Conservation (phyloP, 2,329 filamentous ascomycete species). For the Trichocomaceae sp. region DNA sequence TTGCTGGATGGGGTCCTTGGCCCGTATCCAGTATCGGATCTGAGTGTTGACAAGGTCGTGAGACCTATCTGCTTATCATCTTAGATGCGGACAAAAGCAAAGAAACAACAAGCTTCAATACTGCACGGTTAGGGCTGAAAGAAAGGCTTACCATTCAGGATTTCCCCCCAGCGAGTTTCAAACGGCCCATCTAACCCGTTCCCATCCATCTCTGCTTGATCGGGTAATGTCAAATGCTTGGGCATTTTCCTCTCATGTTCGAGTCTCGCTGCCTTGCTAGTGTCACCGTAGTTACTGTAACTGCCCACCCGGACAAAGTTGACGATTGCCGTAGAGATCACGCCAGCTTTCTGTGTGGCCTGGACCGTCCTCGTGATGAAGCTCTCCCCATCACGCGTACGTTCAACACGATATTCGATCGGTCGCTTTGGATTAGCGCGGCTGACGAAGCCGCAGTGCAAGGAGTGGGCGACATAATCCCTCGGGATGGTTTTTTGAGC, state of each 20-base stretch:
- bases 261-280: slow-evolving; percentile 48
- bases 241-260: slow-evolving; percentile 61
- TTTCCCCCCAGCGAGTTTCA: too few species aligned
- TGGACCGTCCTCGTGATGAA: slow-evolving; percentile 95
- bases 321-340: slow-evolving; percentile 92
- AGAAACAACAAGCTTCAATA: background rate
- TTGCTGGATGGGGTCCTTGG: slow-evolving; percentile 59
- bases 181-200: too few species aligned
- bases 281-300: slow-evolving; percentile 57
- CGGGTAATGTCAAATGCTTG: slow-evolving; percentile 14
- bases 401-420: slow-evolving; percentile 89
- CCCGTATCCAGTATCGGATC: slow-evolving; percentile 51
- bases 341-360: slow-evolving; percentile 75
- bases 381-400: slow-evolving; percentile 80
- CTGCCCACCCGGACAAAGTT: slow-evolving; percentile 55
- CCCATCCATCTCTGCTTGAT: background rate
- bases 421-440: slow-evolving; percentile 78
- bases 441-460: slow-evolving; percentile 98
- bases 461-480: slow-evolving; percentile 77
- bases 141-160: too few species aligned
- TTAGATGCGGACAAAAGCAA: too few species aligned
- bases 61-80: slow-evolving; percentile 18
- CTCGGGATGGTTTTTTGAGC: slow-evolving; percentile 77
- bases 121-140: background rate
- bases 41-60: slow-evolving; percentile 58